Evolutionary conservation across 495 filamentous ascomycete species (phyloP).

Genomic region (Acidomyces sp.): DNA sequence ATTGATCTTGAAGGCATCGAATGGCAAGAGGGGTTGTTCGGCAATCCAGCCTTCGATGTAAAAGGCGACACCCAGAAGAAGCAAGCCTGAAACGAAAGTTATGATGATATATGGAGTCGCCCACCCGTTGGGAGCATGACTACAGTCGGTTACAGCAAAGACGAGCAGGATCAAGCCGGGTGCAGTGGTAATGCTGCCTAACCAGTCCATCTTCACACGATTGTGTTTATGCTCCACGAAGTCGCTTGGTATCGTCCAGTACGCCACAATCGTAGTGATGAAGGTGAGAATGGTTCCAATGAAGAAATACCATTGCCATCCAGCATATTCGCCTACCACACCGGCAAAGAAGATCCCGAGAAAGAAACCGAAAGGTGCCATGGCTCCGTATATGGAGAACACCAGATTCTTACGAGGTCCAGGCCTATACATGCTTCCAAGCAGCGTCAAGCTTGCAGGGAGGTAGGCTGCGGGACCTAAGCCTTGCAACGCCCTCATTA

Average conservation of each 20-base stretch:
- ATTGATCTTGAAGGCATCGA: conserved; percentile 59
- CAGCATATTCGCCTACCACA: conserved; percentile 42
- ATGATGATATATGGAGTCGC: conserved; percentile 56
- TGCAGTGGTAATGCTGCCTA: conserved; percentile 49
- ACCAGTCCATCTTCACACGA: conserved; percentile 56
- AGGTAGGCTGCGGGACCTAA: conserved; percentile 57
- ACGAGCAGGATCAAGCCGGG: conserved; percentile 57
- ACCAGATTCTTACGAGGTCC: conserved; percentile 78
- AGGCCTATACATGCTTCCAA: conserved; percentile 69
- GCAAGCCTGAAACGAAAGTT: conserved; percentile 44
- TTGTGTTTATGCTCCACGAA: conserved; percentile 34
- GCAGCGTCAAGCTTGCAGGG: conserved; percentile 63
- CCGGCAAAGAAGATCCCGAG: conserved; percentile 72
- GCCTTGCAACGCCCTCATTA: conserved; percentile 65
- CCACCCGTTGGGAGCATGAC: conserved; percentile 58
- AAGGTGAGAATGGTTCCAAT: conserved; percentile 48
- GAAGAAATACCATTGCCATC: conserved; percentile 64
- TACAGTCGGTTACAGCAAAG: conserved; percentile 65
- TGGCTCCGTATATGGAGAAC: conserved; percentile 68
- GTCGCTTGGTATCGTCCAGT: conserved; percentile 56
- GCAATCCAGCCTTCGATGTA: conserved; percentile 73
- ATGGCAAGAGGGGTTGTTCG: conserved; percentile 56
- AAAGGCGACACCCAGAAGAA: conserved; percentile 43
- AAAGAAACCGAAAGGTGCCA: conserved; percentile 69
- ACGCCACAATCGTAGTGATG: conserved; percentile 40